A percentile compares a stretch with the other conserved stretches of the same genome.
These are phyloP conservation scores for Pseudogymnoascus sp. DNA, from an alignment of 2,329 filamentous ascomycete genomes.

Conservation along the genomic window DNA sequence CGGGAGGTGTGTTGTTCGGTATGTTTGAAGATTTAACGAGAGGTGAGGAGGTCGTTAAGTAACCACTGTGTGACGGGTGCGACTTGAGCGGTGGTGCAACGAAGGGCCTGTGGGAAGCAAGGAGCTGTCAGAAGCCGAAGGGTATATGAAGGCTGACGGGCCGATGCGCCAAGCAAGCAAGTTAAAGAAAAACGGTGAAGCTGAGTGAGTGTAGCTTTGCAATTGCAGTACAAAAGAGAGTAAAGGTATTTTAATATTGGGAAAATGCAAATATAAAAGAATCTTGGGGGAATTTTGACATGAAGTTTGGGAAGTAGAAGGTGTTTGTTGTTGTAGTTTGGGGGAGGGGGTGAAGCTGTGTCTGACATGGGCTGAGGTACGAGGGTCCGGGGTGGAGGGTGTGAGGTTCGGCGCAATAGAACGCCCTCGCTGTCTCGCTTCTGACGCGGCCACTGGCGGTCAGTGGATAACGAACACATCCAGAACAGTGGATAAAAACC, in stretches of 20 bases:
- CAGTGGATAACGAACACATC: neutral
- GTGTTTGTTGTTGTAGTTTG: neutral
- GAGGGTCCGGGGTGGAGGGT: neutral
- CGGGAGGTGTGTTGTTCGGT: conserved; percentile 28
- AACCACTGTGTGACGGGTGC: conserved; percentile 57
- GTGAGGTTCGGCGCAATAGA: neutral
- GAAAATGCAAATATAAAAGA: neutral
- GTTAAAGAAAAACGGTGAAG: neutral
- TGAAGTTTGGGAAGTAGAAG: neutral
- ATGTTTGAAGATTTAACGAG: conserved; percentile 50
- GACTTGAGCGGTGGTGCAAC: conserved; percentile 41
- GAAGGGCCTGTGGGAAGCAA: neutral
- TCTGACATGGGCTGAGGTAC: neutral
- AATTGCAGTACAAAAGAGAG: neutral
- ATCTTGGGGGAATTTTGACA: neutral
- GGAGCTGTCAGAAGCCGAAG: neutral
- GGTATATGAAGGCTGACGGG: neutral
- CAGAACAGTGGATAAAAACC: neutral
- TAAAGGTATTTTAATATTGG: neutral
- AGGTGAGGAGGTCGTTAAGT: conserved; percentile 61
- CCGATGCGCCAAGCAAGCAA: neutral
- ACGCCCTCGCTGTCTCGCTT: neutral
- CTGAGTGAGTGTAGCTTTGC: neutral
- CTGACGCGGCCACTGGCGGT: neutral
- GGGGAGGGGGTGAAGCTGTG: neutral